Base-by-base conservation (phyloP, 768 basidiomycete genomes). In the Leccinum subgranulosum region DNA sequence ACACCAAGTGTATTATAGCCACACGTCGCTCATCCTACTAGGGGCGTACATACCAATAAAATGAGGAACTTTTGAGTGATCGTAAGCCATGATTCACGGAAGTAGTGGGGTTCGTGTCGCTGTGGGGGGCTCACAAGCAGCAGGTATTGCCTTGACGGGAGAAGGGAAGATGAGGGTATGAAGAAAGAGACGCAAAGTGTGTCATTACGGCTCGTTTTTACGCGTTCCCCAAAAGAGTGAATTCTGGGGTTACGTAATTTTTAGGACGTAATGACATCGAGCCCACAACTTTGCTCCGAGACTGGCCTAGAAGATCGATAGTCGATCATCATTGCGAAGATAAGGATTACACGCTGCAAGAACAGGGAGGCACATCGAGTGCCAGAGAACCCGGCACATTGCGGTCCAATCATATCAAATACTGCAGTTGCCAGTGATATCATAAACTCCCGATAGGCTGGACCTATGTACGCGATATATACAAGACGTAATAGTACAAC, bases 31-130 rank as follows among this genome's bases (percentile, higher is more conserved):
- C 8, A 53, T 45, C 59, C 47, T 12, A 5, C 47, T 12, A 5
- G 51, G 12, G 53, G 56, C 53, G 48, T 33, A 60, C 73, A 58
- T 60, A 85, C 85, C 85, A 60, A 87, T 83, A 70, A 85, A 87
- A 51, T 86, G 84, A 31, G 83, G 72, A 59, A 84, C 82, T 76
- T 77, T 84, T 60, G 79, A 74, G 68, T 84, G 83, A 67, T 86
- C 84, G 63, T 81, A 78, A 27, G 73, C 63, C 65, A 72, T 72
- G 45, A 33, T 62, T 64, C 39, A 50, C 25, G 17, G 56, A 58
- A 27, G 48, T 57, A 36, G 48, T 46, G 27, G 39, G 23, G 21
- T 12, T 62, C 57, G 58, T 55, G 21, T 43, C 19, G 59, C 21
- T 64, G 54, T 50, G 51, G 15, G 29, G 19, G 23, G 57, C 27